Evolutionary conservation across 192 early-diverging fungal species (phyloP), one percentile per base, ranked within the genome.

Genomic region (Coemansia sp.): DNA sequence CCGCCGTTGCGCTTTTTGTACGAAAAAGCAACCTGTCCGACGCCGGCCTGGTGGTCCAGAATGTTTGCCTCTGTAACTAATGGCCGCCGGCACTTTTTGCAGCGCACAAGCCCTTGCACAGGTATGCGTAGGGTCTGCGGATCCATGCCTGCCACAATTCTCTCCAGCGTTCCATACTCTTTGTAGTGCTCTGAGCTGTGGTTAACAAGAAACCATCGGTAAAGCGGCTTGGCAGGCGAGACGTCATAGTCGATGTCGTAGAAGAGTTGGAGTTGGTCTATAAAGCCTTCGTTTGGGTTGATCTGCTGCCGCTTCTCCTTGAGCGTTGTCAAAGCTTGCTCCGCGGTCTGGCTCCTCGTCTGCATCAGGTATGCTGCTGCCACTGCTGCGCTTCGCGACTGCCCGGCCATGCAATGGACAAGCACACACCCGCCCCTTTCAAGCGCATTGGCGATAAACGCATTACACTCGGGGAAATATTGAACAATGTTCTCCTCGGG

Each of bases 1-100:
- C 66, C n/a, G n/a, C n/a, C 58, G 53, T 86, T 84, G 45, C 91
- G 87, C 60, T 92, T 92, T 37, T 85, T 82, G 64, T 85, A 92
- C 27, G 87, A 82, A 59, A 93, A 93, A 2, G 87, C 82, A 1
- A 66, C 64, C 62, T 93, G 88, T 5, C 91, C 91, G 33, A 82
- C 77, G 20, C 91, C 91, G 17, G 85, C 74, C 38, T 78, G 68
- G 75, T 93, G 91, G 3, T 84, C 68, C 37, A 92, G 71, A 14
- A 93, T 76, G 64, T 89, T 85, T 4, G 89, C 84, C 10, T 74
- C 72, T 0, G 84, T 70, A 6, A 86, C 83, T 29, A 93, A 65
- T 7, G 79, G 71, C 28, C 86, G 82, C 62, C 86, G 68, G 64
- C 86, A 88, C 52, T 85, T 86, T 59, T 84, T 85, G 66, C 87